Evolutionary conservation across 1,284 basidiomycete species (phyloP), one percentile per base, ranked within the genome.

Genomic region (Inonotus obliquus): DNA sequence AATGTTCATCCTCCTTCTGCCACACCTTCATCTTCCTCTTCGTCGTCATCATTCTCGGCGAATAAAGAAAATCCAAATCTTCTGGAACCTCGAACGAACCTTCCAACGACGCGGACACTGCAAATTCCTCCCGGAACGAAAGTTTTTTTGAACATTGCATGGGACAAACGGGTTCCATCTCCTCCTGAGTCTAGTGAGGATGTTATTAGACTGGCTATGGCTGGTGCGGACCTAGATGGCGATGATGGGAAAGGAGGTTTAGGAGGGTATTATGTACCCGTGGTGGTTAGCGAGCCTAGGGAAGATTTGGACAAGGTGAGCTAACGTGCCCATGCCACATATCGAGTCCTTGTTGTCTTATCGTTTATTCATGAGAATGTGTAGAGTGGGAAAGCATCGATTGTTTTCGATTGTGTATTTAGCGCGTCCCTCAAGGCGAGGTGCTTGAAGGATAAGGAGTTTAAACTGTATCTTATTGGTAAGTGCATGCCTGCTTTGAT

Each of bases 341-440:
- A 14, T 44, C 5, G 19, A 17, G 17, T 7, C 11, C 13, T 21
- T 44, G 41, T n/a, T n/a, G 41, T 44, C 19, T 44, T 17, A 17
- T 44, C 19, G 41, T 44, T n/a, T 44, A 17, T 44, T 17, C 17
- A 44, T 44, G 41, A n/a, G 41, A 17, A 39, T 35, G 10, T 52
- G 32, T 35, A 52, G 91, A 88, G 85, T 65, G 89, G 89, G 10
- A 86, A 85, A 51, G 75, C 81, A 0, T 80, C 83, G 1, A 70
- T 87, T 47, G 85, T 91, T 4, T 86, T 91, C 66, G 90, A 91
- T 69, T 84, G 83, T 65, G 76, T 91, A 1, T 85, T 83, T 71
- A 80, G 87, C 67, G 67, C 77, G 0, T 75, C 79, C 1, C 71
- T 90, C 62, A 87, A 84, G 69, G 75, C 79, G 9, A 81, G 85